Evolutionary conservation across 2,329 filamentous ascomycete species (phyloP).

Genomic region (Chrysoporthe puriensis): DNA sequence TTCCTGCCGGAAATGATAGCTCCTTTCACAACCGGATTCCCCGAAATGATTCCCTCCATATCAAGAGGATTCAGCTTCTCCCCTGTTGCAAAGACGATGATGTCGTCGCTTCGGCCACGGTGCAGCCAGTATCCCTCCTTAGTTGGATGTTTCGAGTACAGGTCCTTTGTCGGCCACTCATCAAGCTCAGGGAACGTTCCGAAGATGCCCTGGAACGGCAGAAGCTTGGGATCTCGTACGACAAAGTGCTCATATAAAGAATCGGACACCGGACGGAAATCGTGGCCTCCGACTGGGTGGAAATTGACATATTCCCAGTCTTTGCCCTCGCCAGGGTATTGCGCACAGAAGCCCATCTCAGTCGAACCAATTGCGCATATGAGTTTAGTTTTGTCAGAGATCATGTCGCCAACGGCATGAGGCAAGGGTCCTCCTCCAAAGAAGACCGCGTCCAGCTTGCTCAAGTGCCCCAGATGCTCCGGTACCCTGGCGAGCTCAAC

Average conservation of each 20-base stretch:
- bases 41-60: constrained; percentile 19
- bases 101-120: constrained; percentile 34
- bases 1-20: constrained; percentile 10
- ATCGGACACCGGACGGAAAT: constrained; percentile 19
- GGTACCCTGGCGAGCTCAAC: constrained; percentile 30
- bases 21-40: constrained; percentile 16
- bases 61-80: constrained; percentile 24
- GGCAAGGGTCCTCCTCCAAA: constrained; percentile 36
- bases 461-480: constrained; percentile 2
- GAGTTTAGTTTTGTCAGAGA: constrained; percentile 32
- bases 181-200: constrained; percentile 34
- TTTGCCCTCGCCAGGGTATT: constrained; percentile 29
- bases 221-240: constrained; percentile 27
- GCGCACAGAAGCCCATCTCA: constrained; percentile 32
- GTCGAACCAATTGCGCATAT: constrained; percentile 35
- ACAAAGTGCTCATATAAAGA: constrained; percentile 38
- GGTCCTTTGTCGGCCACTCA: constrained; percentile 41
- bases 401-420: constrained; percentile 33
- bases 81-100: constrained; percentile 22
- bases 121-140: constrained; percentile 35
- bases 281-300: constrained; percentile 28
- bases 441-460: constrained; percentile 28
- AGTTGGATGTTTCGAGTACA: constrained; percentile 36
- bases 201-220: constrained; percentile 34
- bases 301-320: constrained; percentile 38